These are phyloP conservation scores for Botryobasidium botryosum DNA, from an alignment of 768 basidiomycete genomes.

Conservation along the genomic window DNA sequence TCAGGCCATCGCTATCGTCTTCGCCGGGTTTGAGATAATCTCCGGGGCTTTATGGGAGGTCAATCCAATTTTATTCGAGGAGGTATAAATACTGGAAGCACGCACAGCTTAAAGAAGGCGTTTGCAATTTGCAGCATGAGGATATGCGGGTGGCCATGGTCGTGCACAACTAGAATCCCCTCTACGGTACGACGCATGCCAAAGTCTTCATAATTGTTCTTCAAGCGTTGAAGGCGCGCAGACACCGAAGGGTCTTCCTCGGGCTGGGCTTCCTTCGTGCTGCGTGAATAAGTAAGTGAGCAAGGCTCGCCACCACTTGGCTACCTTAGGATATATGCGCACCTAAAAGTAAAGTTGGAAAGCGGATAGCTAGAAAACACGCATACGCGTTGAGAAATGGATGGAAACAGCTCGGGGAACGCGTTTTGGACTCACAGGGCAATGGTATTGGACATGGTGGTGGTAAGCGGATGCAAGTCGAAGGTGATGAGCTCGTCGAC, in stretches of 20 bases:
- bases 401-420: no score
- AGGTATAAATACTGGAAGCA: conserved; percentile 8
- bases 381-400: not conserved
- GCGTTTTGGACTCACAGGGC: conserved; percentile 15
- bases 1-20: conserved; percentile 80
- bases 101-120: conserved; percentile 95
- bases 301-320: no score
- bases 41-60: conserved; percentile 48
- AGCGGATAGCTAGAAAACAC: conserved; percentile 45
- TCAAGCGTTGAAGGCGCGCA: conserved; percentile 81
- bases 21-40: conserved; percentile 96
- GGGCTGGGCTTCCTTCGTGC: conserved; percentile 91
- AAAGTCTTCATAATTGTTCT: conserved; percentile 93
- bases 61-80: not conserved
- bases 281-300: conserved; percentile 21
- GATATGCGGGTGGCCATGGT: conserved; percentile 94
- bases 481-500: no score
- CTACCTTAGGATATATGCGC: conserved; percentile 8
- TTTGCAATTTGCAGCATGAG: conserved; percentile 98
- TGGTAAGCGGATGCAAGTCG: not conserved
- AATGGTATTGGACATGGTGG: conserved; percentile 16
- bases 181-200: conserved; percentile 95
- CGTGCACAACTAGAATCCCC: conserved; percentile 75
- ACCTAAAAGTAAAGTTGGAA: conserved; percentile 90
- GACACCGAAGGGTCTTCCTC: conserved; percentile 96